phyloP scores from a whole-genome alignment of 441 rosid species.

The Brassica balearica region DNA sequence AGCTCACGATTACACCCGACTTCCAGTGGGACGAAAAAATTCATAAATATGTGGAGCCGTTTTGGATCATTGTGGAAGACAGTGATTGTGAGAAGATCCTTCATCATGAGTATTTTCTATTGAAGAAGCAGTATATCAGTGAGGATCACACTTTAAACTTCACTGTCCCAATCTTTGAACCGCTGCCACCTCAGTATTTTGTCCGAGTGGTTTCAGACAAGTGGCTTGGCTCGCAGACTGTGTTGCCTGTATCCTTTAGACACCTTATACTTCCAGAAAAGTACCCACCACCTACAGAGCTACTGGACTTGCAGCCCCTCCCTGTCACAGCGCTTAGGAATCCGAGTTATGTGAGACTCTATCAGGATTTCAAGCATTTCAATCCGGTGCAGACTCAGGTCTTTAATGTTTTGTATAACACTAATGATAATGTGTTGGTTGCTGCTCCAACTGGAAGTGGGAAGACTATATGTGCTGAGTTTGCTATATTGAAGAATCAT shows the following conservation, averaged over 20 bases:
- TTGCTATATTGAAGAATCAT: slow-evolving; percentile 84
- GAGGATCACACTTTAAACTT: slow-evolving; percentile 82
- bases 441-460: slow-evolving; percentile 70
- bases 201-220: slow-evolving; percentile 68
- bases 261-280: slow-evolving; percentile 90
- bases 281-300: slow-evolving; percentile 90
- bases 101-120: slow-evolving; percentile 82
- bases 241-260: slow-evolving; percentile 82
- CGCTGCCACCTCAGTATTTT: slow-evolving; percentile 51
- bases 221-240: slow-evolving; percentile 84
- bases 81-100: slow-evolving; percentile 81
- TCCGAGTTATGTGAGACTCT: slow-evolving; percentile 76
- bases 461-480: slow-evolving; percentile 91
- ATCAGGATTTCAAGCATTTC: slow-evolving; percentile 74
- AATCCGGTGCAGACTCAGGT: slow-evolving; percentile 96
- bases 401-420: slow-evolving; percentile 71
- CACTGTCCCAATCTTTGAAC: slow-evolving; percentile 86
- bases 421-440: slow-evolving; percentile 82
- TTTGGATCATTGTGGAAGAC: slow-evolving; percentile 48
- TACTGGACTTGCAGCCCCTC: slow-evolving; percentile 81
- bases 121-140: slow-evolving; percentile 81
- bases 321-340: slow-evolving; percentile 86
- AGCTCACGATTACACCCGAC: too few relatives aligned
- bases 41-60: too few relatives aligned
- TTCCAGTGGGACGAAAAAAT: too few relatives aligned